Base-by-base conservation (phyloP, 2,329 filamentous ascomycete species). In the Colletotrichum somersetense region DNA sequence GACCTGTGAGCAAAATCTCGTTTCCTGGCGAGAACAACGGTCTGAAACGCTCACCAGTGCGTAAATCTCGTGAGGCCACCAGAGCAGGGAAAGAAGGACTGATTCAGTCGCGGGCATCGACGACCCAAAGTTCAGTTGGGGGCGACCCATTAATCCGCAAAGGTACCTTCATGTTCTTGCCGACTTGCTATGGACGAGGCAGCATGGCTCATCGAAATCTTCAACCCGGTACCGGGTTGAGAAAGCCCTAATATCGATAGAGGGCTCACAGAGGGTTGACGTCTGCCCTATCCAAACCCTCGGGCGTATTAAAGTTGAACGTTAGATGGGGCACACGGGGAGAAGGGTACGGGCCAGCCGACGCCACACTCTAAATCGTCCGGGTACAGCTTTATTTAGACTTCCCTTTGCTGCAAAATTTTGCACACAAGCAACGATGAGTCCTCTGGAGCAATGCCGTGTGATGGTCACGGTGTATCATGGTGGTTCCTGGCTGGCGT, bases 201-300 rank as follows among this genome's bases (percentile, higher is more conserved):
- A 10, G 18, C 18, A n/a, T 6, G 42, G 18, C 44, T 20, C 42
- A 6, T 18, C 18, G 18, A n/a, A 8, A 1, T n/a, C 16, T 16
- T 46, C 8, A 7, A 46, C 44, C 44, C 7, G 44, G 44, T 8
- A 18, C 8, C 18, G 44, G 20, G 7, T 46, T n/a, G 44, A 20
- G n/a, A 48, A 12, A 5, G 10, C 46, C 4, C 10, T 30, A 35
- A 5, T 3, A 55, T 46, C 11, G 20, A 67, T 26, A 6, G 65
- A 46, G 5, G 55, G 30, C 33, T 73, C 71, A 42, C 71, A 53
- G 2, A 67, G 26, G 2, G 52, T 30, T 2, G 67, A 63, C 5
- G 33, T 26, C 6, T 18, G 18, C 18, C n/a, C 35, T 14, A 48
- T 23, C 16, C 12, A 33, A 14, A 16, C 30, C 26, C 6, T 12